phyloP scores from a whole-genome alignment of 345 rosid species.

The Mangifera indica region DNA sequence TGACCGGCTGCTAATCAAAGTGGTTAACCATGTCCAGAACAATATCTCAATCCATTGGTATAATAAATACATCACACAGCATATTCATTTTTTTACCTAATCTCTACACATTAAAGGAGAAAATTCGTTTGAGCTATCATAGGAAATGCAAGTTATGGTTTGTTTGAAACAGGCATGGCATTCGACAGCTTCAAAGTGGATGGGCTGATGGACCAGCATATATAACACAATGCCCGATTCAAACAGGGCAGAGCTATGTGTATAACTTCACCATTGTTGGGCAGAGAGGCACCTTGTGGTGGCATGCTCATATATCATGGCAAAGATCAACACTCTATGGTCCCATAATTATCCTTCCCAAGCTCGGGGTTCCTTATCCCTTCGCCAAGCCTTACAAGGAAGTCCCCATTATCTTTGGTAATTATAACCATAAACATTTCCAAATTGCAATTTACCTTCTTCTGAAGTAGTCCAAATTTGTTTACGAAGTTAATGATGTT shows the following conservation, averaged over 20 bases:
- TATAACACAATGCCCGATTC: conserved; percentile 67
- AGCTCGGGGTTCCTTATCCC: conserved; percentile 59
- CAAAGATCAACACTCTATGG: conserved; percentile 72
- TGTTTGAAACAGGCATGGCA: conserved; percentile 50
- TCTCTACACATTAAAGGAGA: no score
- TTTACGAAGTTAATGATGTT: not conserved
- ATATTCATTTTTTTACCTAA: no score
- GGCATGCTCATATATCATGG: conserved; percentile 67
- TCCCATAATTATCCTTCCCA: conserved; percentile 69
- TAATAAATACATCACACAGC: conserved; percentile 2
- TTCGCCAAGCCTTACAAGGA: conserved; percentile 72
- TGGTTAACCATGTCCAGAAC: conserved; percentile 45
- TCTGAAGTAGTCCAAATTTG: no score
- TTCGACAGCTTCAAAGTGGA: conserved; percentile 53
- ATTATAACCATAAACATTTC: not conserved
- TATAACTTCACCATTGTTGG: conserved; percentile 57
- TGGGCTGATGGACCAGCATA: conserved; percentile 72
- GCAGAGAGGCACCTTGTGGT: conserved; percentile 60
- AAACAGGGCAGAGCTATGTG: conserved; percentile 46
- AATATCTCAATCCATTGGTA: conserved; percentile 61
- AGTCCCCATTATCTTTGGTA: conserved; percentile 70
- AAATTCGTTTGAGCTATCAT: not conserved
- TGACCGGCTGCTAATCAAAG: conserved; percentile 51
- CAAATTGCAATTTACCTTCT: no score
- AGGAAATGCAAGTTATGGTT: not conserved